phyloP scores from a whole-genome alignment of 1,284 basidiomycete species.

The Ceratobasidium sp. region DNA sequence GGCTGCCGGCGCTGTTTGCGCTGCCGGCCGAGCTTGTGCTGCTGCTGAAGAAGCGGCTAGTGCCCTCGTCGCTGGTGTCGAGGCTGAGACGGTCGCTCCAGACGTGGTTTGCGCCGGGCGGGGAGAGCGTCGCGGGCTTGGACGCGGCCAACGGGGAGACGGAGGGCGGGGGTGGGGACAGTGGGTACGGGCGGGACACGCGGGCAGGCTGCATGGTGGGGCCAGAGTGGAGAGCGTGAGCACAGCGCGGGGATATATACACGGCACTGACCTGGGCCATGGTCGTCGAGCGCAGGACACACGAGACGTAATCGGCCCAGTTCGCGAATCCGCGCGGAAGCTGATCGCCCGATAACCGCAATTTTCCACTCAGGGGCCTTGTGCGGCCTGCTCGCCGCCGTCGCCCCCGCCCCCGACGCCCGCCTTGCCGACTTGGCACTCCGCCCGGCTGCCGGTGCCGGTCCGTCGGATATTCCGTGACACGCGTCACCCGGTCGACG shows the following conservation, averaged over 20 bases:
- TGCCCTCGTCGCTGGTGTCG: conserved; percentile 29
- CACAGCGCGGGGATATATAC: not conserved
- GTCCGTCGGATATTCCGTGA: not conserved
- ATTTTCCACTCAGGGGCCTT: conserved; percentile 35
- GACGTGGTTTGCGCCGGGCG: conserved; percentile 1
- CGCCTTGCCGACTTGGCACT: not conserved
- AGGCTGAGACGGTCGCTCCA: conserved; percentile 18
- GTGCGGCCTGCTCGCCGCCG: not conserved
- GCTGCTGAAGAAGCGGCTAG: conserved; percentile 36
- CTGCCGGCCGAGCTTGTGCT: conserved; percentile 30
- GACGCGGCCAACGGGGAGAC: not conserved
- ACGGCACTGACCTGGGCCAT: not conserved
- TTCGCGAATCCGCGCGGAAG: conserved; percentile 28
- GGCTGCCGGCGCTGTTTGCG: conserved; percentile 22
- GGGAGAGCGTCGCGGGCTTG: not conserved
- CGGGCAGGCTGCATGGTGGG: conserved; percentile 24
- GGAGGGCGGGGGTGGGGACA: conserved; percentile 21
- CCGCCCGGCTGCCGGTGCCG: conserved; percentile 30
- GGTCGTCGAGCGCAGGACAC: conserved; percentile 26
- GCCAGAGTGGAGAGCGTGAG: conserved; percentile 18
- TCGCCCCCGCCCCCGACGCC: conserved; percentile 23
- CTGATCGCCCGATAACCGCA: conserved; percentile 42
- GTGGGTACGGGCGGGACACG: conserved; percentile 1
- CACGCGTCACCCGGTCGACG: too few species aligned
- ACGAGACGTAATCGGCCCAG: conserved; percentile 14